phyloP scores from a whole-genome alignment of 2,329 filamentous ascomycete species.

The Whalleya microplaca region DNA sequence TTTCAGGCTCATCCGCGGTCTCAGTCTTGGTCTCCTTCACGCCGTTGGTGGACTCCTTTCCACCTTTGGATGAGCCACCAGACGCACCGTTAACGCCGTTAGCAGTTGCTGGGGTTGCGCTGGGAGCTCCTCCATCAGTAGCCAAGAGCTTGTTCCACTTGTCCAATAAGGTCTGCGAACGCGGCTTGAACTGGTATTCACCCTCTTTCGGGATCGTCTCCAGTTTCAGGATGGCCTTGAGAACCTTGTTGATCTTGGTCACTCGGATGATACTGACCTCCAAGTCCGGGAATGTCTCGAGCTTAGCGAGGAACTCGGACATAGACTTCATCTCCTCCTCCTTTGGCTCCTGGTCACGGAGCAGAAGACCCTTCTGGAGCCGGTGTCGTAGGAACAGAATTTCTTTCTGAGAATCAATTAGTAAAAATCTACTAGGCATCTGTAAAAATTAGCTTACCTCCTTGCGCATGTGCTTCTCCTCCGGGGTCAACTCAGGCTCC shows the following conservation, averaged over 20 bases:
- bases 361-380: constrained; percentile 91
- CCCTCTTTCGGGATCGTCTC: constrained; percentile 84
- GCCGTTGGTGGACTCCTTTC: constrained; percentile 41
- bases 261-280: constrained; percentile 85
- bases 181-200: constrained; percentile 85
- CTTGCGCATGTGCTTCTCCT: constrained; percentile 63
- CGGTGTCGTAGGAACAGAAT: constrained; percentile 95
- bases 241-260: constrained; percentile 98
- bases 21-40: constrained; percentile 35
- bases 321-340: constrained; percentile 81
- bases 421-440: constrained; percentile 13
- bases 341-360: constrained; percentile 81
- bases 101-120: constrained; percentile 38
- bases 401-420: constrained; percentile 60
- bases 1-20: constrained; percentile 34
- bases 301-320: constrained; percentile 76
- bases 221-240: constrained; percentile 92
- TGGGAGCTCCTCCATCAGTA: constrained; percentile 51
- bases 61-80: constrained; percentile 33
- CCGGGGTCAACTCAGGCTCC: constrained; percentile 60
- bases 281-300: constrained; percentile 79
- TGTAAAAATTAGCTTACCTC: constrained; percentile 48
- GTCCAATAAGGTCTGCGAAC: constrained; percentile 77
- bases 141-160: constrained; percentile 88
- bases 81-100: constrained; percentile 55